Evolutionary conservation across 2,329 filamentous ascomycete genomes (phyloP), one percentile per base, ranked within the genome.

Genomic region (Dactylellina haptotyla): DNA sequence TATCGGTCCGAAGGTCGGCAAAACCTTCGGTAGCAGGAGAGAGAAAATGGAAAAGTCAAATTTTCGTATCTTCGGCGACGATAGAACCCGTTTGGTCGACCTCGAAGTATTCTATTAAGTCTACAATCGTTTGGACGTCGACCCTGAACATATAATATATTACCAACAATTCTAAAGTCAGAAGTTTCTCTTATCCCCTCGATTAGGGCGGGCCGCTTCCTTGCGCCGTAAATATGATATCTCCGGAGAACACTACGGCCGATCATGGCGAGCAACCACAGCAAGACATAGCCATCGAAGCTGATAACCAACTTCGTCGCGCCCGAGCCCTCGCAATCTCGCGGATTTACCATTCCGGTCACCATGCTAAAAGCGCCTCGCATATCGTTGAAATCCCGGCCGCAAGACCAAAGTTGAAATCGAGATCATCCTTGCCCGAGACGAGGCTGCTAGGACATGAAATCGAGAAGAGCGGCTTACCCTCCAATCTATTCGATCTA

Each of bases 401-500:
- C 14, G 14, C 53, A n/a, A 48, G 58, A 9, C 25, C 41, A 1
- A 16, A 9, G 41, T 9, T 9, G 16, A 67, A 34, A 23, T 28
- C 50, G 0, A 57, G 34, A 12, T 18, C 14, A 16, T 30, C 28
- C 3, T 25, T 69, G 16, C 64, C 64, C 10, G 64, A 69, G 16
- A 69, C 48, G 5, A 45, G 56, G 16, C 48, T 56, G 8, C 37
- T 69, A 12, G 56, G 64, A 1, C 64, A 69, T 25, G 64, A 69
- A 8, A 69, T 69, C 30, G 64, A 69, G 34, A 53, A 34, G 23
- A 69, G 64, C 10, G 56, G 54, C 2, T 34, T 69, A 26, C 56
- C 64, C 3, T 46, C 64, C 4, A 32, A 69, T 50, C 51, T 69
- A 28, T 69, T 69, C 37, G 39, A 69, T 14, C 20, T 69, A 6